Base-by-base conservation (phyloP, 2,329 filamentous ascomycete genomes). In the Fulvia fulva region DNA sequence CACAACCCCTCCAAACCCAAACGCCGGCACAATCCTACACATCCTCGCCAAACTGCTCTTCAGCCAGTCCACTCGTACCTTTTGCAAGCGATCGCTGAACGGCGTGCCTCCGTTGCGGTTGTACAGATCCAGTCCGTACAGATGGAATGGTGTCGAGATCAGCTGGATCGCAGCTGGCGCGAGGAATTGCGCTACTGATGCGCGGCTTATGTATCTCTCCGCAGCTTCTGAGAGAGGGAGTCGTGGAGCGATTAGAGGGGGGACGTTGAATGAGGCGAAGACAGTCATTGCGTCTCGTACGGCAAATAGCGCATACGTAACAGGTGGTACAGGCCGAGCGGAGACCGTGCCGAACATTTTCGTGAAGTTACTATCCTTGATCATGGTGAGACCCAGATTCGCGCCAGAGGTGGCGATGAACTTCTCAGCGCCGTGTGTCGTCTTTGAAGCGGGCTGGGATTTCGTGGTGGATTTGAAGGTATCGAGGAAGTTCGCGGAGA, bases 221-320 rank as follows among this genome's bases (percentile, higher is more conserved):
- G 79, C 77, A 19, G 81, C 75, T 50, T 67, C 63, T 43, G 57
- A 55, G 16, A 70, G 28, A 3, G 75, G 83, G 21, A 96, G 77
- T 5, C 78, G 74, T 0, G 91, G 90, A 0, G 89, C 90, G 9
- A 97, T 79, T 1, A 94, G 70, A 0, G 90, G 84, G 0, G 93
- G 93, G 1, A 96, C 78, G 71, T 97, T 97, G 81, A 97, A 97
- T 12, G 86, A 90, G 4, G 91, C 91, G 73, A 95, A 96, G 67
- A 96, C 91, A 53, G 92, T 96, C 61, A 96, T 77, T 75, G 87
- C 90, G 76, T 97, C 92, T 67, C 92, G 86, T 56, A 88, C 71
- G 2, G 89, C 86, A 78, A 96, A 97, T 57, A 96, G 83, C 0
- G 81, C 78, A 75, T 91, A 94, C 8, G 87, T 89, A 1, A 87